Evolutionary conservation across 169 alveolate genomes (phyloP).

Genomic region (Plasmodium inui): DNA sequence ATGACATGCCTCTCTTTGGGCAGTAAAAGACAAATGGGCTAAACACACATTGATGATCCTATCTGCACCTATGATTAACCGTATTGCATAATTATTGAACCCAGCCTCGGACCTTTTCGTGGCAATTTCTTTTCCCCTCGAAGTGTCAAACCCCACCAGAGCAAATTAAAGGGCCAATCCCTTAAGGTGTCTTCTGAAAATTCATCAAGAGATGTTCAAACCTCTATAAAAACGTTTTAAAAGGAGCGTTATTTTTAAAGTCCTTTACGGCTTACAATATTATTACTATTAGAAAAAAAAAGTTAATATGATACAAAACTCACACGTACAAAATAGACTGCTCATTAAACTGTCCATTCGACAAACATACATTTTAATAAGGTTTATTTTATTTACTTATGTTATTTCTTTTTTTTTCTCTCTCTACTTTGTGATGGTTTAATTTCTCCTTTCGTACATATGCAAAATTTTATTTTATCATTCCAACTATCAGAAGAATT

Average conservation of each 20-base stretch:
- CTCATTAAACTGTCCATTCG: background rate
- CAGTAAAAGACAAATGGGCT: background rate
- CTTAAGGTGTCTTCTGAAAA: background rate
- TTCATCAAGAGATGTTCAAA: background rate
- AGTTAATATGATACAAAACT: background rate
- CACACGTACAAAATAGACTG: background rate
- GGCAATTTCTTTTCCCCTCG: background rate
- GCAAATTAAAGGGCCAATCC: background rate
- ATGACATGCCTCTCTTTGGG: background rate
- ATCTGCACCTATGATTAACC: background rate
- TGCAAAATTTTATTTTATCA: background rate
- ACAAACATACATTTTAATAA: background rate
- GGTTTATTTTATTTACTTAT: background rate
- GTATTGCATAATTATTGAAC: background rate
- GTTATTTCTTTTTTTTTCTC: background rate
- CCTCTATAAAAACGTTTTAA: background rate
- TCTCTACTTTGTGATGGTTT: background rate
- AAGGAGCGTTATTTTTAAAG: background rate
- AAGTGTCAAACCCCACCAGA: background rate
- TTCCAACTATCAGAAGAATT: background rate
- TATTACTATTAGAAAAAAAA: background rate
- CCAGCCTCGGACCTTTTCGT: background rate
- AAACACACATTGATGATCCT: background rate
- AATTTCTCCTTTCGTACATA: background rate
- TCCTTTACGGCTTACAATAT: background rate